phyloP scores from a whole-genome alignment of 2,329 filamentous ascomycete genomes.

The Mycosphaerella arachidis region DNA sequence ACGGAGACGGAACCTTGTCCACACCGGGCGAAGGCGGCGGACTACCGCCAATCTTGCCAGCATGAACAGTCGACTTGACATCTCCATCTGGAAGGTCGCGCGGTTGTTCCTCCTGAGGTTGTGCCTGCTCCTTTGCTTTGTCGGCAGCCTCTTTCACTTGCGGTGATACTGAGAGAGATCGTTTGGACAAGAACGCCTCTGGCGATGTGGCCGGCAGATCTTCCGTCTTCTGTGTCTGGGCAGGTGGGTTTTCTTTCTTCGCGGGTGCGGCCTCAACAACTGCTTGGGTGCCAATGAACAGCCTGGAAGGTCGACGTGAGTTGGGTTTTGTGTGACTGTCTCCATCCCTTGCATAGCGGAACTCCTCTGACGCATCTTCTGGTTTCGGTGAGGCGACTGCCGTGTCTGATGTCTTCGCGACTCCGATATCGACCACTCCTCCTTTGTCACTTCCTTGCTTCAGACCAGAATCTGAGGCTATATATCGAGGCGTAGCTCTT shows the following conservation, averaged over 20 bases:
- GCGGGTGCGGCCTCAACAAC: constrained; percentile 5
- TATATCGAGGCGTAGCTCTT: neutral
- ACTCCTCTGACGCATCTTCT: constrained; percentile 10
- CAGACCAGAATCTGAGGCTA: constrained; percentile 2
- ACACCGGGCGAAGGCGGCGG: constrained; percentile 5
- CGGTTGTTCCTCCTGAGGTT: neutral
- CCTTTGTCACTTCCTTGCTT: constrained; percentile 7
- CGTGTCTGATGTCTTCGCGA: constrained; percentile 41
- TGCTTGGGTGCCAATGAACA: constrained; percentile 13
- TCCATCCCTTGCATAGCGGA: constrained; percentile 13
- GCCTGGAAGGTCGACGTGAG: constrained; percentile 12
- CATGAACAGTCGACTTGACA: neutral
- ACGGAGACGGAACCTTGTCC: constrained; percentile 16
- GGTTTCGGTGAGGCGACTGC: constrained; percentile 12
- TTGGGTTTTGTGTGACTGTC: constrained; percentile 17
- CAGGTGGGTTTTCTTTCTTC: constrained; percentile 3
- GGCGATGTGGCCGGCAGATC: constrained; percentile 7
- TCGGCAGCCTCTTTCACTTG: neutral
- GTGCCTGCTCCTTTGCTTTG: constrained; percentile 6
- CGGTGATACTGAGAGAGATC: constrained; percentile 13
- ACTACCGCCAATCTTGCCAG: neutral
- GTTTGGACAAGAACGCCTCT: constrained; percentile 13
- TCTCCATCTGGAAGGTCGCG: constrained; percentile 3
- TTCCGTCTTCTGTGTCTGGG: constrained; percentile 2
- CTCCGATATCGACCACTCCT: constrained; percentile 32